phyloP scores from a whole-genome alignment of 441 rosid species.

The Lepidium campestre region DNA sequence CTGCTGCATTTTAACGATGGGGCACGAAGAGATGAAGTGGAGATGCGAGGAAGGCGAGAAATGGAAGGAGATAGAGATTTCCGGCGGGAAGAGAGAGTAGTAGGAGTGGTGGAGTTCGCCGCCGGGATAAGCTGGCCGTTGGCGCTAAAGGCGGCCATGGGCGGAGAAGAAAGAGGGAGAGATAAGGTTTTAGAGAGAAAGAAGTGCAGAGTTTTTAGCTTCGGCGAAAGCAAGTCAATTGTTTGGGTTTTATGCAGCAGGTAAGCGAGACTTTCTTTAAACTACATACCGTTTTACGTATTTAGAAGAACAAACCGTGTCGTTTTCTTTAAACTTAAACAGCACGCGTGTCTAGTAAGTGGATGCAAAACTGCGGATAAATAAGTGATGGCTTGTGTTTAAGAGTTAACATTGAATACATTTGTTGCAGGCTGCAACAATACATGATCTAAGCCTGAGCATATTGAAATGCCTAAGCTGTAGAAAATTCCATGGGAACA shows the following conservation, averaged over 20 bases:
- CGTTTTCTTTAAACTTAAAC: not conserved
- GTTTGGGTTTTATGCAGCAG: conserved; percentile 5
- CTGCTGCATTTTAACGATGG: conserved; percentile 38
- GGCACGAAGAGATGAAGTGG: conserved; percentile 26
- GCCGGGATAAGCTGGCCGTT: conserved; percentile 25
- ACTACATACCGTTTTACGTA: not conserved
- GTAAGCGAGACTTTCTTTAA: not conserved
- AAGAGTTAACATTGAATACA: not conserved
- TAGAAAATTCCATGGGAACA: not conserved
- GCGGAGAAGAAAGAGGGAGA: not conserved
- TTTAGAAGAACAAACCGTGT: rapidly evolving
- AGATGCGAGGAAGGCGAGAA: conserved; percentile 27
- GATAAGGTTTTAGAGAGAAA: conserved; percentile 26
- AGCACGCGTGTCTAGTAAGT: not conserved
- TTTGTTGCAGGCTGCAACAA: not conserved
- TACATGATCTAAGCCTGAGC: not conserved
- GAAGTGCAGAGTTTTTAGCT: conserved; percentile 11
- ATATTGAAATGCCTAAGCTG: not conserved
- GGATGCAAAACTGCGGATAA: not conserved
- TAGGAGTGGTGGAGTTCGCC: not conserved
- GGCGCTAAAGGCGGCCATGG: conserved; percentile 30
- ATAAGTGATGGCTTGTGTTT: too few relatives aligned
- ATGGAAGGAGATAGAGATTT: conserved; percentile 12
- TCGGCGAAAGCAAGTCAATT: not conserved
- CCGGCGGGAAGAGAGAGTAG: conserved; percentile 31